phyloP scores from a whole-genome alignment of 2,329 filamentous ascomycete species.

The Curvularia verruculosa region DNA sequence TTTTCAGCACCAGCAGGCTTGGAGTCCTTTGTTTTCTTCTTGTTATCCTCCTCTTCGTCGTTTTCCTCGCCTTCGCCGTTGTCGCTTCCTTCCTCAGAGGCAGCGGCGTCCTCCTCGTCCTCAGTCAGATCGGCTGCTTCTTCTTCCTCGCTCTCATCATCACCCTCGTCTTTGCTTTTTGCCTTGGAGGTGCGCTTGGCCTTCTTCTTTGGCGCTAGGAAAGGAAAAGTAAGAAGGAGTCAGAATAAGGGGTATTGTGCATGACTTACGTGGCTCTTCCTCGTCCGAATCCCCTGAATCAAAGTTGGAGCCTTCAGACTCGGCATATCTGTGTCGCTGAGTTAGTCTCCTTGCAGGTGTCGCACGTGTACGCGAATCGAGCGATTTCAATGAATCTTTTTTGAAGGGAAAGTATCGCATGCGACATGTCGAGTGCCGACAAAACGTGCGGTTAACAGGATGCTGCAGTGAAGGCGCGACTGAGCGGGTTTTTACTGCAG shows the following conservation, averaged over 20 bases:
- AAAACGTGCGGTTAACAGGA: background rate
- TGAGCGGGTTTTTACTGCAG: background rate
- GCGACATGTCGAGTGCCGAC: background rate
- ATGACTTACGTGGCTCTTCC: slow-evolving; percentile 44
- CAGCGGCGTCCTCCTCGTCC: slow-evolving; percentile 11
- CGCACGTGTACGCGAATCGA: background rate
- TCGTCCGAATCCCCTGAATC: slow-evolving; percentile 47
- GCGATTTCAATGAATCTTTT: background rate
- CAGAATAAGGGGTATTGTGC: background rate
- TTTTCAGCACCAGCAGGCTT: slow-evolving; percentile 45
- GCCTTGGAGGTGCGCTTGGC: slow-evolving; percentile 40
- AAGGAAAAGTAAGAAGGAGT: slow-evolving; percentile 3
- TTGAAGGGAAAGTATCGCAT: background rate
- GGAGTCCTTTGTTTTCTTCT: slow-evolving; percentile 46
- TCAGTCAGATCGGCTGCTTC: slow-evolving; percentile 26
- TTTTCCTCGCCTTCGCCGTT: slow-evolving; percentile 37
- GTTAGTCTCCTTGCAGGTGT: slow-evolving; percentile 26
- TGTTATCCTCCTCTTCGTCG: slow-evolving; percentile 42
- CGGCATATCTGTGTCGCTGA: slow-evolving; percentile 39
- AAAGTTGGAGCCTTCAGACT: slow-evolving; percentile 47
- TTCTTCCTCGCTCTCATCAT: slow-evolving; percentile 39
- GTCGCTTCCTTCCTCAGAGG: slow-evolving; percentile 28
- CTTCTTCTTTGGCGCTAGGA: slow-evolving; percentile 46
- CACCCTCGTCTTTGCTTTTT: slow-evolving; percentile 40
- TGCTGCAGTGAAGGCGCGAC: slow-evolving; percentile 3